Evolutionary conservation across 2,329 filamentous ascomycete genomes (phyloP).

Genomic region (Zalaria sp.): DNA sequence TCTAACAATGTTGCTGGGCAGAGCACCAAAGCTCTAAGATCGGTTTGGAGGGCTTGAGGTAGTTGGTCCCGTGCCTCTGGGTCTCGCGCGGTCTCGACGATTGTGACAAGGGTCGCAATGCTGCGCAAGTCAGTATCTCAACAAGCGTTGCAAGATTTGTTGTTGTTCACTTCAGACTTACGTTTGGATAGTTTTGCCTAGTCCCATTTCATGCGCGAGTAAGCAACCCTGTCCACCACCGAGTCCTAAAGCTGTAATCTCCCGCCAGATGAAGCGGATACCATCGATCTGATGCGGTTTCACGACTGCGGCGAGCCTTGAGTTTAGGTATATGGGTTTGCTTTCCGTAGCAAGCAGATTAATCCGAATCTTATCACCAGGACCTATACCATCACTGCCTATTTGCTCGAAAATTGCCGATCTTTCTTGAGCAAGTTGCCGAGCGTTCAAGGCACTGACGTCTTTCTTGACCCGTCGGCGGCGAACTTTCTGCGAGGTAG

Average conservation of each 20-base stretch:
- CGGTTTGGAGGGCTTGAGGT: slow-evolving; percentile 42
- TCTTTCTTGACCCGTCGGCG: no score
- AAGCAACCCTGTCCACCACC: slow-evolving; percentile 59
- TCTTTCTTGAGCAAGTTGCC: neutral
- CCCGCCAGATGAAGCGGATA: slow-evolving; percentile 79
- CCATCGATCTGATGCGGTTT: slow-evolving; percentile 72
- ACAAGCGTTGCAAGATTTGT: no score
- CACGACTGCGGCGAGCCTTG: slow-evolving; percentile 48
- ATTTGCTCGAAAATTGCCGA: neutral
- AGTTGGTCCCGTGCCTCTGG: slow-evolving; percentile 48
- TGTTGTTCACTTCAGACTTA: no score
- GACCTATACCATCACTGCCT: no score
- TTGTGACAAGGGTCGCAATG: slow-evolving; percentile 65
- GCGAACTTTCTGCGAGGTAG: no score
- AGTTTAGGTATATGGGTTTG: slow-evolving; percentile 47
- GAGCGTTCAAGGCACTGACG: neutral
- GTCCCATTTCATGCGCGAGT: slow-evolving; percentile 78
- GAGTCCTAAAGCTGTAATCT: slow-evolving; percentile 44
- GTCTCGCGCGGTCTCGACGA: slow-evolving; percentile 55
- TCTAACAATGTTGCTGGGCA: slow-evolving; percentile 62
- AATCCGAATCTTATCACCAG: no score
- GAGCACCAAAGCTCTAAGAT: slow-evolving; percentile 54
- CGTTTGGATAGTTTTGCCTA: slow-evolving; percentile 79
- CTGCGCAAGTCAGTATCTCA: slow-evolving; percentile 12
- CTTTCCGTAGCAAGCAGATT: no score